Base-by-base conservation (phyloP, 768 basidiomycete genomes). In the Mycena floridula region DNA sequence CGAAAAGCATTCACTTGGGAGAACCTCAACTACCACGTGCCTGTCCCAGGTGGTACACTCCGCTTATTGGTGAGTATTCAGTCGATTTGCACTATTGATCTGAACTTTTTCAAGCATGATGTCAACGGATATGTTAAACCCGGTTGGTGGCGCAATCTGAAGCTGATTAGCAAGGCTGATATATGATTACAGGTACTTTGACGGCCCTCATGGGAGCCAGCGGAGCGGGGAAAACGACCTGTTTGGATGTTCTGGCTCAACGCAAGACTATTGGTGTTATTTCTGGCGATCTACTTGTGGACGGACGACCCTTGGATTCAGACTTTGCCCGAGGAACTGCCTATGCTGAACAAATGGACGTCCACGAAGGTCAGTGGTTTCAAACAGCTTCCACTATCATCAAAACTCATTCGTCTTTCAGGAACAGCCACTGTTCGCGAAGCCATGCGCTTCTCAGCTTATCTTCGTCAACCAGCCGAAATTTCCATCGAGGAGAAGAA, bases 131-230 rank as follows among this genome's bases (percentile, higher is more conserved):
- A 81, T 55, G 85, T 89, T 35, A 84, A 83, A 53, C 91, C 91
- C 8, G 91, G n/a, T n/a, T n/a, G n/a, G n/a, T n/a, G n/a, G n/a
- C n/a, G n/a, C n/a, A n/a, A n/a, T n/a, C n/a, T n/a, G n/a, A n/a
- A n/a, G n/a, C n/a, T n/a, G n/a, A n/a, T n/a, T n/a, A n/a, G n/a
- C n/a, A n/a, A n/a, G n/a, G n/a, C n/a, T n/a, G n/a, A n/a, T n/a
- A n/a, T n/a, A n/a, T n/a, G n/a, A n/a, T n/a, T n/a, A n/a, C n/a
- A n/a, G n/a, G 89, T 3, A 89, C 82, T n/a, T 61, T 92, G 49
- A 91, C 90, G 0, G 91, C 89, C 1, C 71, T 94, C 8, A 90
- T 94, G 89, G 90, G 90, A 48, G 84, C 84, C n/a, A n/a, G n/a
- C n/a, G n/a, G n/a, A n/a, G n/a, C n/a, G n/a, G n/a, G 78, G 51